Evolutionary conservation across 345 rosid species (phyloP).

Genomic region (Eucalyptus cloeziana): DNA sequence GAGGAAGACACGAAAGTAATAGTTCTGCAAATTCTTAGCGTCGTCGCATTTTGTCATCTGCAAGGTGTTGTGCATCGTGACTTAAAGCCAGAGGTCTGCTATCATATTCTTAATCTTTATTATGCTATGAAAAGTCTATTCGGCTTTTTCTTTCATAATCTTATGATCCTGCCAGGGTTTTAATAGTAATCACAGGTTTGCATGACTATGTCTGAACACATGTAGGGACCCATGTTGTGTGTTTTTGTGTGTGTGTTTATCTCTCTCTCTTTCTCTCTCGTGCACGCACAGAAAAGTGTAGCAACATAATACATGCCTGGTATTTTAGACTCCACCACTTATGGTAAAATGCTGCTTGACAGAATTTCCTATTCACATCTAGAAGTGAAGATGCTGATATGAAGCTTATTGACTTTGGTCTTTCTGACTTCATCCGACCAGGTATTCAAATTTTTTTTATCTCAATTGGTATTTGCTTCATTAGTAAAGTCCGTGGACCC

Average conservation of each 20-base stretch:
- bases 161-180: neutral
- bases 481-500: neutral
- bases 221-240: neutral
- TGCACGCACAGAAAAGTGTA: neutral
- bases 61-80: constrained; percentile 99
- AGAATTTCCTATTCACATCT: constrained; percentile 90
- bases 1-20: constrained; percentile 87
- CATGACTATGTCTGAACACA: neutral
- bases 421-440: constrained; percentile 64
- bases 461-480: neutral
- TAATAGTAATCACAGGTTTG: neutral
- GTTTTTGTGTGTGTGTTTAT: neutral
- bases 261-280: neutral
- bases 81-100: constrained; percentile 82
- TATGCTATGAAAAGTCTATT: neutral
- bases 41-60: constrained; percentile 86
- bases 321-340: neutral
- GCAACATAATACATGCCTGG: neutral
- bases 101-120: neutral
- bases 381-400: constrained; percentile 63
- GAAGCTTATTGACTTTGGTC: constrained; percentile 94
- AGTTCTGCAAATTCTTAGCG: constrained; percentile 63
- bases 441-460: constrained; percentile 18
- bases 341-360: neutral
- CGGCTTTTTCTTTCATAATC: neutral